Evolutionary conservation across 78 protist genomes (phyloP).

Genomic region (Thecamonas trahens): DNA sequence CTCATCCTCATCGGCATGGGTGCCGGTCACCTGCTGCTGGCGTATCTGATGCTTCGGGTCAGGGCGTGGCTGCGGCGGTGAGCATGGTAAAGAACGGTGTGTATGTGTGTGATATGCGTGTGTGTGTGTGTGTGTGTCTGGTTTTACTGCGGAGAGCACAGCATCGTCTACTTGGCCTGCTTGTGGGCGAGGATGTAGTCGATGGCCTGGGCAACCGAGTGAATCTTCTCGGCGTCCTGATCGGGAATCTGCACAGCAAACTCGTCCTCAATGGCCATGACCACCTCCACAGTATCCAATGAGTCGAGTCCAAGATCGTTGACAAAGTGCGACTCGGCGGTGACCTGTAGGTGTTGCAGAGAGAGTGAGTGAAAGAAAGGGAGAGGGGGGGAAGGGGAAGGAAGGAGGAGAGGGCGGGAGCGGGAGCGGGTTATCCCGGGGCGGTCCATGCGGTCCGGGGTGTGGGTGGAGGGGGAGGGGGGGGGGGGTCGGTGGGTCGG

Average conservation of each 20-base stretch:
- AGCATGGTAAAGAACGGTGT: no score
- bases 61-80: no score
- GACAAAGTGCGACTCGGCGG: slow-evolving; percentile 38
- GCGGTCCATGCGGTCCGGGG: background rate
- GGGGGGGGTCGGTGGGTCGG: background rate
- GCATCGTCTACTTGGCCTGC: slow-evolving; percentile 45
- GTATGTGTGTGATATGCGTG: no score
- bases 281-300: slow-evolving; percentile 69
- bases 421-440: no score
- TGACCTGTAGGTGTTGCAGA: background rate
- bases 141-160: no score
- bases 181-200: slow-evolving; percentile 31
- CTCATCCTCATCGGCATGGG: no score
- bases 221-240: slow-evolving; percentile 59
- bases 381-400: no score
- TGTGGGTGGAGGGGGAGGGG: background rate
- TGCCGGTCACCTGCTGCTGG: no score
- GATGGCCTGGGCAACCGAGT: slow-evolving; percentile 34
- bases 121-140: background rate
- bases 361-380: no score
- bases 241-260: slow-evolving; percentile 65
- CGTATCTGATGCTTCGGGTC: no score
- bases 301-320: slow-evolving; percentile 74
- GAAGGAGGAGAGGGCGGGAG: no score
- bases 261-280: slow-evolving; percentile 72